A percentile compares a stretch with the other conserved stretches of the same genome.
These are phyloP conservation scores for Haplographium delicatum DNA, from an alignment of 495 filamentous ascomycete species.

Conservation along the genomic window DNA sequence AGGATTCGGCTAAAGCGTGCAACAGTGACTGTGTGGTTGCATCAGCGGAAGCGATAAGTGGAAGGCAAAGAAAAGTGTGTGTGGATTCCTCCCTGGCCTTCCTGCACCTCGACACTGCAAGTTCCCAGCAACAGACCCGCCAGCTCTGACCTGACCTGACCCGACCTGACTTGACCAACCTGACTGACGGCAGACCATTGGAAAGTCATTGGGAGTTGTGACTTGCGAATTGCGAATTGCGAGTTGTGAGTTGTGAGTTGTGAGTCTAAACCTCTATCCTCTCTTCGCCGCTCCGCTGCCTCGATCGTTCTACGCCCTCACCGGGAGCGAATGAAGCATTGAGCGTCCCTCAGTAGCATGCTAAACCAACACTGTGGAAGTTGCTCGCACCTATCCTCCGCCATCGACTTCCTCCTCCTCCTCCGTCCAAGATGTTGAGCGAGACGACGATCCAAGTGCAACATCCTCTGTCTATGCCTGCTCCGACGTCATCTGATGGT, in stretches of 20 bases:
- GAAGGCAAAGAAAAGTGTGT: slow-evolving; percentile 1
- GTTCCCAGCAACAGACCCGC: slow-evolving; percentile 13
- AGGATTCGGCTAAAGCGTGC: slow-evolving; percentile 20
- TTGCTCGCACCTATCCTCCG: not conserved
- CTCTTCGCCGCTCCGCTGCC: slow-evolving; percentile 9
- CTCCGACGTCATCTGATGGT: slow-evolving; percentile 22
- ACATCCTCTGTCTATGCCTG: slow-evolving; percentile 21
- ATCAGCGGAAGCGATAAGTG: slow-evolving; percentile 19
- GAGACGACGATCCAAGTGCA: slow-evolving; percentile 14
- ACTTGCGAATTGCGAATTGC: no score
- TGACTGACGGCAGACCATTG: no score
- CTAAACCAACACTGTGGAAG: slow-evolving; percentile 7
- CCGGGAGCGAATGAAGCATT: slow-evolving; percentile 12
- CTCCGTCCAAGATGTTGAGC: slow-evolving; percentile 20
- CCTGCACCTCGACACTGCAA: slow-evolving; percentile 20
- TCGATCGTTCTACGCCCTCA: slow-evolving; percentile 8
- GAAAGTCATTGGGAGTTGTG: no score
- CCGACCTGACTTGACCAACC: no score
- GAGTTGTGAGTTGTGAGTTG: no score
- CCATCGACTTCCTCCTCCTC: not conserved
- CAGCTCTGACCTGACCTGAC: no score
- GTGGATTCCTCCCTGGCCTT: slow-evolving; percentile 10
- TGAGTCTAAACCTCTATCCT: slow-evolving; percentile 17
- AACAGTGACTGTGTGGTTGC: slow-evolving; percentile 17
- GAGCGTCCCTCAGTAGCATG: slow-evolving; percentile 9